Base-by-base conservation (phyloP, 257 asterid species). In the Solanum commersonii region DNA sequence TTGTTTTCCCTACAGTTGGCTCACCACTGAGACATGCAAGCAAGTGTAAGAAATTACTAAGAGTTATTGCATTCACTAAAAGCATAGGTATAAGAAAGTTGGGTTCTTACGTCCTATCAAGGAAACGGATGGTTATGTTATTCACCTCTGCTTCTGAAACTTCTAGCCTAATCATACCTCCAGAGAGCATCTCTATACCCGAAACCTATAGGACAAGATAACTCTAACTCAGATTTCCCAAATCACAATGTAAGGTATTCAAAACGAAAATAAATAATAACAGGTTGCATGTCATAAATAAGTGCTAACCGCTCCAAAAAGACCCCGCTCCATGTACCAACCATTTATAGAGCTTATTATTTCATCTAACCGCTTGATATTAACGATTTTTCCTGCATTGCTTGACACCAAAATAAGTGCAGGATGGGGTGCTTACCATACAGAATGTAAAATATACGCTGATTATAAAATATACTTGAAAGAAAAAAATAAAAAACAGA, bases 301-400 rank as follows among this genome's bases (percentile, higher is more conserved):
- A 87, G 76, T 38, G 90, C 96, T 90, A 88, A 97, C 99, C 99
- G 94, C 93, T 91, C 99, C 99, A 91, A 96, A 96, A 84, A 97
- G 99, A 87, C 99, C 99, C 87, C 98, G 92, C 90, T 97, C 99
- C 97, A 97, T 94, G 93, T 95, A 97, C 99, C 99, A 97, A 85
- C 97, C 96, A 88, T 96, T 93, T 86, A 97, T 95, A 70, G 99
- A 96, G 93, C 94, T 94, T 89, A 97, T 93, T 56, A 94, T 96
- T 92, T 97, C 98, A 84, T 97, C 99, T 60, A 97, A 90, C 79
- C 93, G 96, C 93, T 93, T 93, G 91, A 97, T 95, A 90, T 97
- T 97, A 88, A 97, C 98, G 72, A 94, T 93, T 94, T 97, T 97
- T 91, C 99, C 99, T 97, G 98, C 95, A 94, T 90, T 88, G 91